Base-by-base conservation (phyloP, 73 alveolate genomes). In the Strombidium stylifer region DNA sequence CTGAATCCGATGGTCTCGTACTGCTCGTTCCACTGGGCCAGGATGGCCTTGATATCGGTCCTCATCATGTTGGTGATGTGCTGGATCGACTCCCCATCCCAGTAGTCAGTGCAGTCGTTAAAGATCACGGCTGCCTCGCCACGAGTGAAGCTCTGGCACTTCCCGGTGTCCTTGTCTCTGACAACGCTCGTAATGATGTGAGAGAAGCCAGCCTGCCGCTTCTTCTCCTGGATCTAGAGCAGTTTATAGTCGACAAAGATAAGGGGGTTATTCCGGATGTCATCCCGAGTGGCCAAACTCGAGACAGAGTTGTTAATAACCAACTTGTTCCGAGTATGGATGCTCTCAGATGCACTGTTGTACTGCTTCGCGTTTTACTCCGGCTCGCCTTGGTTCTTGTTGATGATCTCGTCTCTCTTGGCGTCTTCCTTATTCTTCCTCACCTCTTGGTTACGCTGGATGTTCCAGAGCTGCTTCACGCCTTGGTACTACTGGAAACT, bases 21-120 rank as follows among this genome's bases (percentile, higher is more conserved):
- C 4, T 67, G 26, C 11, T 71, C 82, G 26, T 69, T 51, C 82
- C 82, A 69, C 25, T 69, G 42, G 58, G 53, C 51, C 24, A 69
- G 23, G 3, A 69, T 69, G 25, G 51, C 82, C 44, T 44, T 53
- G 21, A 69, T 35, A 16, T 53, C 24, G 14, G 20, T 32, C 23
- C 39, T 39, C 3, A 69, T 62, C 26, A 32, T 12, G 31, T 34
- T 51, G 1, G 30, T 69, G 21, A 69, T 3, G 7, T 71, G 82
- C 40, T 52, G 42, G 0, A 69, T 39, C 24, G 18, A 36, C 24
- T 51, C 36, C 4, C 82, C 82, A 40, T 69, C 53, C 82, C 82
- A 69, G 25, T 69, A 69, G 49, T 69, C 82, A 12, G 82, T 50
- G 56, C 82, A 69, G 18, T 28, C 7, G 35, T 35, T 16, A 53